Evolutionary conservation across 768 basidiomycete species (phyloP).

Genomic region (Suillus fuscotomentosus): DNA sequence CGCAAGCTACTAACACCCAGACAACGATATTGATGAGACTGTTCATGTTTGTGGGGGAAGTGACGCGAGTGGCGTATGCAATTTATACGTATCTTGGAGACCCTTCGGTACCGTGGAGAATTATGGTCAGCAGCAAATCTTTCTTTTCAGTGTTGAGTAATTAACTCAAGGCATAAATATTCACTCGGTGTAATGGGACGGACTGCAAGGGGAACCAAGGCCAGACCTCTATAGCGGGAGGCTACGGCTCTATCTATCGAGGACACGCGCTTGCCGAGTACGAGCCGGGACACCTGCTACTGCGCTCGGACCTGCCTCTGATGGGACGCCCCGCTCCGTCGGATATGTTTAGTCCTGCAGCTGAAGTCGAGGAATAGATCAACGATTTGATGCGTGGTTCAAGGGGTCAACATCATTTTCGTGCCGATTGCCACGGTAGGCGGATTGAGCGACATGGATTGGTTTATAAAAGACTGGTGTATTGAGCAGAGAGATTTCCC

Average conservation of each 20-base stretch:
- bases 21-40: not conserved
- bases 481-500: not conserved
- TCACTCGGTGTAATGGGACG: not conserved
- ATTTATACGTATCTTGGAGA: not conserved
- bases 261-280: no score
- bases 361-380: not conserved
- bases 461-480: not conserved
- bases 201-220: no score
- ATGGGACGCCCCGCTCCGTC: no score
- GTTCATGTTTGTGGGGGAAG: not conserved
- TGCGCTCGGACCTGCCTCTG: no score
- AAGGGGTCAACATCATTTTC: not conserved
- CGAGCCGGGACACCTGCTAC: no score
- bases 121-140: not conserved
- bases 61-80: not conserved
- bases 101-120: not conserved
- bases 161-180: not conserved
- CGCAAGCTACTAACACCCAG: not conserved
- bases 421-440: not conserved
- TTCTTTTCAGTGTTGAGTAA: not conserved
- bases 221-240: no score
- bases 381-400: not conserved
- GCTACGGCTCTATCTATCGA: no score
- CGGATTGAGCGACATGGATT: not conserved
- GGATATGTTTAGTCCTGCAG: not conserved